A percentile compares a stretch with the other conserved stretches of the same genome.
Evolutionary conservation across 2,329 filamentous ascomycete species (phyloP).

Genomic region (Sporothrix brunneoviolacea): DNA sequence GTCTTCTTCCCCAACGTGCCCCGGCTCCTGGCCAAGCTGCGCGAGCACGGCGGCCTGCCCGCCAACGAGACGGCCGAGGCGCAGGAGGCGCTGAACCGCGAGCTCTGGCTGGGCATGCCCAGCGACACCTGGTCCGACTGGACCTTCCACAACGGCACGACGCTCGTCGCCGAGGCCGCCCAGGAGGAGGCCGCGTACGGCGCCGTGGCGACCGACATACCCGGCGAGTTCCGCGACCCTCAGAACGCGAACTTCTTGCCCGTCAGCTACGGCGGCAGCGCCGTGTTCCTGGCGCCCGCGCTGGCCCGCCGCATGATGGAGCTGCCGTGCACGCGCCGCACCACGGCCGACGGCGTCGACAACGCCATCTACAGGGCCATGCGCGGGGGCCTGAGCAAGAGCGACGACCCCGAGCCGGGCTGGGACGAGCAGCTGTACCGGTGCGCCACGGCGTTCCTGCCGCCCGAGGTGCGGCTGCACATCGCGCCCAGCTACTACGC

Average conservation of each 20-base stretch:
- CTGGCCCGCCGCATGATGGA: constrained; percentile 29
- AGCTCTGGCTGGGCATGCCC: constrained; percentile 37
- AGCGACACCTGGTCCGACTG: constrained; percentile 37
- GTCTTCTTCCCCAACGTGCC: constrained; percentile 39
- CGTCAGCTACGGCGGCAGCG: constrained; percentile 39
- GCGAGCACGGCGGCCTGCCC: neutral
- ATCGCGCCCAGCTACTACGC: constrained; percentile 38
- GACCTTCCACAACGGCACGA: constrained; percentile 26
- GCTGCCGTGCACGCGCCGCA: constrained; percentile 31
- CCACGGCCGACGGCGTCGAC: neutral
- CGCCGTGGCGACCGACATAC: neutral
- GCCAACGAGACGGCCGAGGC: neutral
- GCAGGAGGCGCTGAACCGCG: neutral
- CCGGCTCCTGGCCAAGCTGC: constrained; percentile 32
- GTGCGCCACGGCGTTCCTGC: constrained; percentile 31
- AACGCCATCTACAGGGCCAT: constrained; percentile 10
- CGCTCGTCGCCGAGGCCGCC: neutral
- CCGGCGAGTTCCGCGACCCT: neutral
- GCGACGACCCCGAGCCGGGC: constrained; percentile 18
- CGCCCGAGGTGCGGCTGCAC: constrained; percentile 29
- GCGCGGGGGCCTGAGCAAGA: constrained; percentile 1
- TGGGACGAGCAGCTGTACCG: constrained; percentile 38
- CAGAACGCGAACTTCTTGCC: constrained; percentile 16
- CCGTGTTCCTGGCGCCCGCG: constrained; percentile 33
- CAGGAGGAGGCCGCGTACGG: neutral